Percentiles rank a stretch among this genome's conserved stretches.
phyloP scores from a whole-genome alignment of 768 basidiomycete species.

The Agaricus blazei region DNA sequence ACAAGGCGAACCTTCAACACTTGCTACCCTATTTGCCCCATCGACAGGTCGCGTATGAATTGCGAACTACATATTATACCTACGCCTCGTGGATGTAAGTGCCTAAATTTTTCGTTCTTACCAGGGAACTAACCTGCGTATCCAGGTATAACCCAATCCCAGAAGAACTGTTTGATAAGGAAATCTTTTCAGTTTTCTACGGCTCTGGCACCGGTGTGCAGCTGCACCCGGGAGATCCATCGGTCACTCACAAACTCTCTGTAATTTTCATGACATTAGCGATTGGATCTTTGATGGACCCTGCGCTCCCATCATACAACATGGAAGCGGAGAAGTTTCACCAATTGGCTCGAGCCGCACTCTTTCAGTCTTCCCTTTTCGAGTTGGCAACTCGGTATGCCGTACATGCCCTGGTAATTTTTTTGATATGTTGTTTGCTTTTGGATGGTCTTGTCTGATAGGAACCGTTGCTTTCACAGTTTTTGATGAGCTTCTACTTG shows the following conservation, averaged over 20 bases:
- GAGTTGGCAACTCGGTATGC: slow-evolving; percentile 63
- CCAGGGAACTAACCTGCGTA: background rate
- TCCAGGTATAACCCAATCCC: slow-evolving; percentile 64
- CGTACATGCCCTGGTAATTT: slow-evolving; percentile 59
- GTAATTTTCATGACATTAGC: slow-evolving; percentile 63
- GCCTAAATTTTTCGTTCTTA: background rate
- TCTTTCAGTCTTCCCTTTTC: slow-evolving; percentile 59
- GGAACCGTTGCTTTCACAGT: slow-evolving; percentile 28
- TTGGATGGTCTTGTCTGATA: no score
- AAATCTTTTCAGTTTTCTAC: slow-evolving; percentile 57
- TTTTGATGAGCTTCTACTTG: slow-evolving; percentile 65
- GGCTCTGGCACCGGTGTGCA: slow-evolving; percentile 25
- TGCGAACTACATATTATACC: slow-evolving; percentile 57
- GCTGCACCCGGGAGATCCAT: slow-evolving; percentile 46
- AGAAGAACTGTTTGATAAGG: slow-evolving; percentile 51
- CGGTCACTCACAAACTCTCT: slow-evolving; percentile 50
- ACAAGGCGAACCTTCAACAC: slow-evolving; percentile 46
- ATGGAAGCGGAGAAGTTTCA: slow-evolving; percentile 68
- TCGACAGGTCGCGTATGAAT: slow-evolving; percentile 48
- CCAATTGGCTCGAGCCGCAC: slow-evolving; percentile 57
- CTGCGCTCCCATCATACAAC: slow-evolving; percentile 47
- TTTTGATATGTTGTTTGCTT: background rate
- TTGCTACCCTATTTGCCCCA: slow-evolving; percentile 74
- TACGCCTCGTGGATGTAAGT: slow-evolving; percentile 66
- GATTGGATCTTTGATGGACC: slow-evolving; percentile 60